Evolutionary conservation across 345 rosid species (phyloP), one percentile per base, ranked within the genome.

Genomic region (Hirschfeldia incana): DNA sequence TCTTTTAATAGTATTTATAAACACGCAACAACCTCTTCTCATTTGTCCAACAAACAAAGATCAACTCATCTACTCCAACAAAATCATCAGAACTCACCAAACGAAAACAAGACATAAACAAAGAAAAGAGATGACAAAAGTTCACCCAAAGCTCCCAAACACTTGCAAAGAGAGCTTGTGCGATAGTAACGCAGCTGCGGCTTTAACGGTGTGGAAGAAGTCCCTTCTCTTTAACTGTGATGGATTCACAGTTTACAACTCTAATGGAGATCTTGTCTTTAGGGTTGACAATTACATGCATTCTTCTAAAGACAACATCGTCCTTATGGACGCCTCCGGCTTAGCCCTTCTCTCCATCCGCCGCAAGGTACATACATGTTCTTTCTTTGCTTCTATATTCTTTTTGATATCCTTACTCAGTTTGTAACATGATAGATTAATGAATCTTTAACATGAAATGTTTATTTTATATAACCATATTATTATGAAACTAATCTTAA

Each of bases 271-370:
- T 71, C 90, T 95, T 16, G 87, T 87, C 11, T 95, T 84, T 62
- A 83, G 99, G 34, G 99, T 95, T 5, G 99, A 95, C 66, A 95
- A 95, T 27, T 95, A 95, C 84, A 89, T 87, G 80, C 76, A 90
- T 10, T 81, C 75, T 21, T 44, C 76, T 39, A 86, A 76, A 6
- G 89, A 87, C 10, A 92, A 90, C 82, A 84, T 93, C 78, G 79
- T 95, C 64, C 98, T 95, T 80, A 95, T 95, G 99, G 98, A 90
- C 59, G 94, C 93, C 78, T 76, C 86, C 1, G 99, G 98, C 74
- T 76, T 84, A 44, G 92, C 99, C 30, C 98, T 95, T 73, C 94
- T 91, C 86, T 93, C 98, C 80, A 74, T 91, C 85, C 96, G 99
- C 51, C 98, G 97, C 76, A 95, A 90, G 98, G 98, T 93, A 76